Evolutionary conservation across 805 yeast genomes (phyloP).

Genomic region (Yarrowia keelungensis): DNA sequence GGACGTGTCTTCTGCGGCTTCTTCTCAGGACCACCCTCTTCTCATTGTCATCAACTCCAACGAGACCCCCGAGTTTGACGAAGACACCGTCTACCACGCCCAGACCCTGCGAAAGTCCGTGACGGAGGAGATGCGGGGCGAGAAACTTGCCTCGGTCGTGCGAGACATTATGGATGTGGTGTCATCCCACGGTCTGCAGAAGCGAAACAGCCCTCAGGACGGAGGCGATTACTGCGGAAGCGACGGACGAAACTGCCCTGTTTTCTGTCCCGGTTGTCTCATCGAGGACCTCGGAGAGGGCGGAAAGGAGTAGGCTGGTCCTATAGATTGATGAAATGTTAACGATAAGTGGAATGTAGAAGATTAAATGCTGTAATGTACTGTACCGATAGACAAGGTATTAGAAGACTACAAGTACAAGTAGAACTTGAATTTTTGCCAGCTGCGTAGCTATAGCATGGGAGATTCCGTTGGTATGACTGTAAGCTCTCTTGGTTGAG

Average conservation of each 20-base stretch:
- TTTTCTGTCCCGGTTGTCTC: constrained; percentile 1
- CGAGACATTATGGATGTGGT: not conserved
- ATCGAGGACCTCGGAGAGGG: not conserved
- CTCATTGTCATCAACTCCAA: not conserved
- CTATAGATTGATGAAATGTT: too few relatives aligned
- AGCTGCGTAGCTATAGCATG: too few relatives aligned
- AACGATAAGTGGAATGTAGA: too few relatives aligned
- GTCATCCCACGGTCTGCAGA: not conserved
- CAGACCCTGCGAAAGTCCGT: not conserved
- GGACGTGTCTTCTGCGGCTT: constrained; percentile 7
- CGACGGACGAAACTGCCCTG: not conserved
- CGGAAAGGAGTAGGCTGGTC: not conserved
- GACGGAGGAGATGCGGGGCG: constrained; percentile 3
- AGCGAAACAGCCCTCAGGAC: not conserved
- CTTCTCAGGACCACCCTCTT: not conserved
- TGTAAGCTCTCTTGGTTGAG: too few relatives aligned
- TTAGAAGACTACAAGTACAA: too few relatives aligned
- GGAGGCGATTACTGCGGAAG: not conserved
- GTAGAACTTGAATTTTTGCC: too few relatives aligned
- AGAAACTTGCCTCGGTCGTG: constrained; percentile 3
- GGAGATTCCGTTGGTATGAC: too few relatives aligned
- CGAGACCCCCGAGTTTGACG: not conserved
- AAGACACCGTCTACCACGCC: not conserved
- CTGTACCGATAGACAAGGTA: too few relatives aligned
- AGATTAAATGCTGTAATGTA: too few relatives aligned